Conservation (phyloP, 768 basidiomycete genomes). For the Agaricus subrufescens region DNA sequence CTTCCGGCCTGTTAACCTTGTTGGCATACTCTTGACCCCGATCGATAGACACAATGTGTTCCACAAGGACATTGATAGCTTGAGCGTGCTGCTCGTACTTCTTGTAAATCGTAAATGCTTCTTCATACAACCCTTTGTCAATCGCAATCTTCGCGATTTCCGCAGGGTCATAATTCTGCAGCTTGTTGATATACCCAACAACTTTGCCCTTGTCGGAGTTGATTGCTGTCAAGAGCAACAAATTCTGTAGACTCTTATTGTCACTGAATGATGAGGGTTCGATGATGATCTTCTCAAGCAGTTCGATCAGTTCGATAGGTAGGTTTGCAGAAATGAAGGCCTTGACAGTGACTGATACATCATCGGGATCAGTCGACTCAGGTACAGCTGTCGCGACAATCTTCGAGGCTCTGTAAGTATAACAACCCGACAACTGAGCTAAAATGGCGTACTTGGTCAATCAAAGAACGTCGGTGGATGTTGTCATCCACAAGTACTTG, state of each 20-base stretch:
- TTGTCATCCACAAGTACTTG: constrained; percentile 90
- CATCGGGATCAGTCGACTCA: constrained; percentile 96
- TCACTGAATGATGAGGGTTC: constrained; percentile 97
- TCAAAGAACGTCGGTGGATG: constrained; percentile 86
- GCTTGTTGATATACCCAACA: constrained; percentile 95
- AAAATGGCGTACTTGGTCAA: constrained; percentile 70
- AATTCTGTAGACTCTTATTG: constrained; percentile 94
- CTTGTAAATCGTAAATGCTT: constrained; percentile 95
- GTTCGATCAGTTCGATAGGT: constrained; percentile 93
- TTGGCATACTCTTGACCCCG: constrained; percentile 93
- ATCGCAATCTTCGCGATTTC: constrained; percentile 98
- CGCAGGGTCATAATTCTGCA: constrained; percentile 89
- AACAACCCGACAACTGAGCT: background rate
- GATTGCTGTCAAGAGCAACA: constrained; percentile 91
- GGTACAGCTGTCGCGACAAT: constrained; percentile 93
- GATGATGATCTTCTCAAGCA: constrained; percentile 97
- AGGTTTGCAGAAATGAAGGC: constrained; percentile 97
- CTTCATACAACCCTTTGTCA: constrained; percentile 92
- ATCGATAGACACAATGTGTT: constrained; percentile 97
- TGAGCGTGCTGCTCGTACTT: constrained; percentile 94
- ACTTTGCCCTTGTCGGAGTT: constrained; percentile 99
- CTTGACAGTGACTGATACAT: constrained; percentile 98
- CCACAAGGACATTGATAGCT: constrained; percentile 96
- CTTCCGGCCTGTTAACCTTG: constrained; percentile 94
- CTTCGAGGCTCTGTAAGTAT: constrained; percentile 28